Base-by-base conservation (phyloP, 305 asterid genomes). In the Lippia alba region DNA sequence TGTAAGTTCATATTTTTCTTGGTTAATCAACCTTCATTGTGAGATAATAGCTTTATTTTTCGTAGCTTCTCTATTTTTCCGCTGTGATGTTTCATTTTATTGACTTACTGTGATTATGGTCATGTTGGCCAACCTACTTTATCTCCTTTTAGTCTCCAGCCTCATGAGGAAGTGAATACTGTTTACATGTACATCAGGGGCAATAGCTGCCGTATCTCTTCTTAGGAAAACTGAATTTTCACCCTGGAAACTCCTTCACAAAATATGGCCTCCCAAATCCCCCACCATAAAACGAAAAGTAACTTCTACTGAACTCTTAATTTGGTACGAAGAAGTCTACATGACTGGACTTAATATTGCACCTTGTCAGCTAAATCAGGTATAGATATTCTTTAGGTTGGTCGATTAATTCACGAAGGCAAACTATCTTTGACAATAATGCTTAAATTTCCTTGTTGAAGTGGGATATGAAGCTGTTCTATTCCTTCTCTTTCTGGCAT, bases 1-100 rank as follows among this genome's bases (percentile, higher is more conserved):
- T 95, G 98, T 95, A 86, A 95, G 99, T 80, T 69, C 44, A 24
- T 3, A 33, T 56, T 61, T 56, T 61, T 55, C 48, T 55, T 61
- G 71, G 61, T 73, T 72, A 45, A 24, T 20, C 14, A 32, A 58
- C 49, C 55, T 55, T 41, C 33, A 12, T 49, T 56, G 11, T 53
- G 34, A 58, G 53, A 73, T 73, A 58, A 32, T 60, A 16, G 12
- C 12, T 16, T 62, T 57, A 32, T 53, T 0, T 32, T 34, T 3
- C 20, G 5, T 20, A 18, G 6, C 8, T 24, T 53, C 51, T 14
- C 30, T 54, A 34, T 19, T 66, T 16, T 36, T 12, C 40, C 12
- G 19, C 36, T 66, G 12, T n/a, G 0, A 36, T 70, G 30, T 12
- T 6, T 70, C 46, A 53, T 49, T 46, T 33, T 66, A 44, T 54